A percentile compares a stretch with the other conserved stretches of the same genome.
phyloP scores from a whole-genome alignment of 2,329 filamentous ascomycete genomes.

The Gnomoniopsis smithogilvyi region DNA sequence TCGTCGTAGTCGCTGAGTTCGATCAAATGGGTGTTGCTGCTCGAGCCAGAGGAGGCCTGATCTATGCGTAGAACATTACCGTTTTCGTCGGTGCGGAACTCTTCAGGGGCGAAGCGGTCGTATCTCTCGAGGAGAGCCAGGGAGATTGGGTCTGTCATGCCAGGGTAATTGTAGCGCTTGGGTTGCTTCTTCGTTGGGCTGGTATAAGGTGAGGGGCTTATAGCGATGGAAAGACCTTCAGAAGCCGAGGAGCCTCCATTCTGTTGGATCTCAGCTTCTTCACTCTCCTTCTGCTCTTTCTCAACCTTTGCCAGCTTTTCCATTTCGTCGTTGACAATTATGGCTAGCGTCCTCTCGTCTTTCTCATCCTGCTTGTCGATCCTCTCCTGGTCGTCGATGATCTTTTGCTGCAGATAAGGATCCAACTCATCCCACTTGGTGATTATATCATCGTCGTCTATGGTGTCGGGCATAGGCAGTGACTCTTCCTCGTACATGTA shows the following conservation, averaged over 20 bases:
- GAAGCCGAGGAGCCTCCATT: background rate
- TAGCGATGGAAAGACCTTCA: background rate
- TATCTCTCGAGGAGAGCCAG: slow-evolving; percentile 11
- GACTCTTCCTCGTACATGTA: background rate
- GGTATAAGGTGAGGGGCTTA: background rate
- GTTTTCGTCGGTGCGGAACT: background rate
- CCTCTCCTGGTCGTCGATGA: background rate
- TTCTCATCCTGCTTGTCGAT: background rate
- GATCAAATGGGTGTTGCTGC: background rate
- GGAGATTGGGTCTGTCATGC: slow-evolving; percentile 1
- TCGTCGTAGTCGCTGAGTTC: background rate
- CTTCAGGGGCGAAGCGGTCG: slow-evolving; percentile 1
- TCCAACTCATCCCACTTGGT: slow-evolving; percentile 4
- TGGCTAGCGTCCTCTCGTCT: background rate
- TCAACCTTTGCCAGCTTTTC: background rate
- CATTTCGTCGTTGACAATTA: background rate
- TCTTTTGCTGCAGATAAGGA: background rate
- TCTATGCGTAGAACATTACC: background rate
- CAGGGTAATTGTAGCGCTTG: slow-evolving; percentile 7
- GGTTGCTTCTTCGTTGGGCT: background rate
- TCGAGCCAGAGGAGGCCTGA: background rate
- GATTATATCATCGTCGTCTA: background rate
- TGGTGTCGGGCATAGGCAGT: slow-evolving; percentile 1
- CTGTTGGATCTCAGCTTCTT: too few species aligned
- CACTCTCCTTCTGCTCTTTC: background rate